Percentiles rank a stretch among this genome's conserved stretches.
phyloP scores from a whole-genome alignment of 78 protist species.

The Salpingoeca rosetta region DNA sequence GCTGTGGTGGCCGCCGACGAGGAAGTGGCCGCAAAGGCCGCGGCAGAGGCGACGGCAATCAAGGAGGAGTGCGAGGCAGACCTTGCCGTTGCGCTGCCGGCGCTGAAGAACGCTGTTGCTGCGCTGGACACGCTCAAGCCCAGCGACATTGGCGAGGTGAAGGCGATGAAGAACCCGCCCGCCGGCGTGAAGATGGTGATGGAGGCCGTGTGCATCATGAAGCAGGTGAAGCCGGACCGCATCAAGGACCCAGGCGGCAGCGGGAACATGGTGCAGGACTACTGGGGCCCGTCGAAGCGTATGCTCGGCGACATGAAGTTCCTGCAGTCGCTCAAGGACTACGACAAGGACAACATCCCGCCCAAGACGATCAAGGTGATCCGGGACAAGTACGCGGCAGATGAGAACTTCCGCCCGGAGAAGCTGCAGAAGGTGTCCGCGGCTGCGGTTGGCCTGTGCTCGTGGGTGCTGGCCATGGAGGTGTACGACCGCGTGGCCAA shows the following conservation, averaged over 20 bases:
- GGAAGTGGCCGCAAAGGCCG: slow-evolving; percentile 16
- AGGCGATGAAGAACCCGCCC: slow-evolving; percentile 66
- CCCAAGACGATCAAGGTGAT: slow-evolving; percentile 30
- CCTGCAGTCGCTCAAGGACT: slow-evolving; percentile 27
- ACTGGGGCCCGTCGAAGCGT: slow-evolving; percentile 45
- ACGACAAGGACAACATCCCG: slow-evolving; percentile 60
- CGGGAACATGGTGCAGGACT: slow-evolving; percentile 41
- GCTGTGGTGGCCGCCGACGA: slow-evolving; percentile 35
- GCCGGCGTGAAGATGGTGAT: slow-evolving; percentile 47
- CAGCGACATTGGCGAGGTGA: slow-evolving; percentile 45
- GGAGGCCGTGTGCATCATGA: slow-evolving; percentile 68
- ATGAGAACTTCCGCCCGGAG: slow-evolving; percentile 39
- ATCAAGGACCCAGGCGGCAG: slow-evolving; percentile 6
- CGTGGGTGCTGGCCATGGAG: slow-evolving; percentile 75
- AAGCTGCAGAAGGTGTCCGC: slow-evolving; percentile 30
- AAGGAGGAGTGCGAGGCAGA: slow-evolving; percentile 34
- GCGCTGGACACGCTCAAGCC: slow-evolving; percentile 51
- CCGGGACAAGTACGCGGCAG: slow-evolving; percentile 9
- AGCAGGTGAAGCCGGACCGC: slow-evolving; percentile 18
- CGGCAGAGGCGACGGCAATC: neutral
- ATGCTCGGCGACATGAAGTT: slow-evolving; percentile 43
- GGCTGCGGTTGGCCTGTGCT: slow-evolving; percentile 74
- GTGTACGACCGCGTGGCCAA: slow-evolving; percentile 43
- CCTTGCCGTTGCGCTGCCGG: slow-evolving; percentile 69
- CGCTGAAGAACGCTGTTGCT: slow-evolving; percentile 42